A percentile compares a stretch with the other conserved stretches of the same genome.
Conservation (phyloP, 345 rosid species). For the Zanthoxylum bungeanum region DNA sequence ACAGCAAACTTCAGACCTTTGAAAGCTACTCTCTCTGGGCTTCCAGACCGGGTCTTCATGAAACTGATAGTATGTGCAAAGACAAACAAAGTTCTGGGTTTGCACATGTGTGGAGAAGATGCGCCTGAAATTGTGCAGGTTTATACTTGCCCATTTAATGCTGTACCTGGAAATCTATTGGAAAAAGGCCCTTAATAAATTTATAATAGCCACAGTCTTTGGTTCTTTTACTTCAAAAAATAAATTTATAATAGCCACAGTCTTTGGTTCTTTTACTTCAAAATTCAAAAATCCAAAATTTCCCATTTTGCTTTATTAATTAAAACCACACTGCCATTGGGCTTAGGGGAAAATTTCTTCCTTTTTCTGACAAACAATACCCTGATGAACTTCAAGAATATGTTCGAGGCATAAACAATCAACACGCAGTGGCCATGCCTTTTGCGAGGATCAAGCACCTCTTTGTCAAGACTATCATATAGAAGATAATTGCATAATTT, state of each 20-base stretch:
- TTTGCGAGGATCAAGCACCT: not conserved
- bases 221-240: not conserved
- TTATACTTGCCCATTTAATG: slow-evolving; percentile 3
- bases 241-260: no score
- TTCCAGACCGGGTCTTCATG: slow-evolving; percentile 86
- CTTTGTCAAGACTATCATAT: not conserved
- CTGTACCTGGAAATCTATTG: no score
- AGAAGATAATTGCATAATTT: not conserved
- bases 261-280: not conserved
- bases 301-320: not conserved
- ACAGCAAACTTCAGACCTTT: slow-evolving; percentile 88
- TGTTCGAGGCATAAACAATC: not conserved
- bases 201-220: no score
- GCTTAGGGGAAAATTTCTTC: not conserved
- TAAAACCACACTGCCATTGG: not conserved
- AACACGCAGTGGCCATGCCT: not conserved
- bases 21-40: slow-evolving; percentile 92
- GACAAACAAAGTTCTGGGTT: slow-evolving; percentile 67
- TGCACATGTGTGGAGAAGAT: slow-evolving; percentile 96
- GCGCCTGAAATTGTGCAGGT: slow-evolving; percentile 90
- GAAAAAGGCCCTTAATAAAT: no score
- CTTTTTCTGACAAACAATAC: not conserved
- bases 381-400: not conserved
- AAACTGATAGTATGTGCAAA: slow-evolving; percentile 82
- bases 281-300: not conserved